Conservation (phyloP, 352 stramenopile species). For the Thraustochytrium striatum region DNA sequence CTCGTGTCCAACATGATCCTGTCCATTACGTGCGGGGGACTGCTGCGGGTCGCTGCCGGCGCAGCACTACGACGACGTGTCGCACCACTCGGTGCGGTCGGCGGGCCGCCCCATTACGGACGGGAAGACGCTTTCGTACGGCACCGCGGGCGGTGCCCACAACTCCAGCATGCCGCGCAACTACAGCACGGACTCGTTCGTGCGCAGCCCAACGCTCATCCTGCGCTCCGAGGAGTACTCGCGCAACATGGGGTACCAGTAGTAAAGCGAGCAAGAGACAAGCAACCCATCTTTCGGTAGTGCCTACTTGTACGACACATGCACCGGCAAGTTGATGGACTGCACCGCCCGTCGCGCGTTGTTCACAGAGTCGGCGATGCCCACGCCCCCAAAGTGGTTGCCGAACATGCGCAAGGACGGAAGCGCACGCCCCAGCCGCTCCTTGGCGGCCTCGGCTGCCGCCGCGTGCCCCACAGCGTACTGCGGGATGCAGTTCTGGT, state of each 20-base stretch:
- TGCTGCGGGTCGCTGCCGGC: slow-evolving; percentile 1
- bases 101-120: neutral
- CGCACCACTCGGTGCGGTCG: neutral
- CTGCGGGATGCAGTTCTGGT: slow-evolving; percentile 71
- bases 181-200: neutral
- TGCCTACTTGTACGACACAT: neutral
- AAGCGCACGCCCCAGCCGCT: slow-evolving; percentile 59
- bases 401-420: slow-evolving; percentile 60
- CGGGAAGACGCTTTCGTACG: slow-evolving; percentile 25
- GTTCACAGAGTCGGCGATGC: slow-evolving; percentile 72
- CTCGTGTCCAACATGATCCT: slow-evolving; percentile 36
- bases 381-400: slow-evolving; percentile 79
- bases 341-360: slow-evolving; percentile 1
- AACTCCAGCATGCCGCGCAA: slow-evolving; percentile 1
- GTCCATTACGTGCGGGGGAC: neutral
- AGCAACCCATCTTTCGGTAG: no score
- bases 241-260: no score
- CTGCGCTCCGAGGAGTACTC: slow-evolving; percentile 26
- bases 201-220: slow-evolving; percentile 24
- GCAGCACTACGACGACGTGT: neutral
- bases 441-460: slow-evolving; percentile 64
- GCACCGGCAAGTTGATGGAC: neutral
- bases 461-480: slow-evolving; percentile 72
- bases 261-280: no score
- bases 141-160: neutral